Conservation (phyloP, 352 stramenopile species). For the Peronosclerospora sorghi region DNA sequence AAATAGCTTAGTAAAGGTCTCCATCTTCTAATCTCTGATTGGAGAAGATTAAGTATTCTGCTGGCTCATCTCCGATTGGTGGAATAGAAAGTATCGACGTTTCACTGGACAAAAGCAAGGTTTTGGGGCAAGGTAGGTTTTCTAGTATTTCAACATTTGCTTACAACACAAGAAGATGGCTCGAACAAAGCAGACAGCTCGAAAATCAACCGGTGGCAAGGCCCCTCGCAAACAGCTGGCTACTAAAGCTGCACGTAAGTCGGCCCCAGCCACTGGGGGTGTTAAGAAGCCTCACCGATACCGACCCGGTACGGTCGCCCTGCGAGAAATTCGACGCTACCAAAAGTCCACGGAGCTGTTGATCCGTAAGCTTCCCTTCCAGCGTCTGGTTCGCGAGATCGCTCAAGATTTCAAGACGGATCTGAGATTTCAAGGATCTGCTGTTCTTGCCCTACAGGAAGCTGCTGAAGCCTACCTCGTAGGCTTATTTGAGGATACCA, state of each 20-base stretch:
- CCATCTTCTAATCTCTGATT: slow-evolving; percentile 17
- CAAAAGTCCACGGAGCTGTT: slow-evolving; percentile 95
- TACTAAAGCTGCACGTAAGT: slow-evolving; percentile 89
- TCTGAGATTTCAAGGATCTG: slow-evolving; percentile 83
- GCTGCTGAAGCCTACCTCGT: slow-evolving; percentile 81
- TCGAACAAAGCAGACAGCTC: slow-evolving; percentile 94
- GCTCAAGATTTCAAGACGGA: slow-evolving; percentile 84
- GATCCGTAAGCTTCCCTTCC: slow-evolving; percentile 94
- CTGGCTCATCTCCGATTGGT: slow-evolving; percentile 9
- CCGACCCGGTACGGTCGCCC: slow-evolving; percentile 79
- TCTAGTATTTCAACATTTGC: slow-evolving; percentile 46
- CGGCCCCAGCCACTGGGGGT: slow-evolving; percentile 80
- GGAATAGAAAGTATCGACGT: neutral
- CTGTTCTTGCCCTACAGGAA: slow-evolving; percentile 81
- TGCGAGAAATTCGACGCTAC: slow-evolving; percentile 96
- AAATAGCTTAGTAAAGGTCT: slow-evolving; percentile 12
- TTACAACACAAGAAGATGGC: slow-evolving; percentile 66
- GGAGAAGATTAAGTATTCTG: slow-evolving; percentile 7
- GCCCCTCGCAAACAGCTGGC: slow-evolving; percentile 90
- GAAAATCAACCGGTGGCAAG: slow-evolving; percentile 92
- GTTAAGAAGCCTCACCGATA: slow-evolving; percentile 90
- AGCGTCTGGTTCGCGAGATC: slow-evolving; percentile 90
- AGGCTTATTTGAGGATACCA: slow-evolving; percentile 84
- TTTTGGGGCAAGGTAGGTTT: slow-evolving; percentile 6
- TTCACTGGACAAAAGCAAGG: neutral